Evolutionary conservation across 306 rosid species (phyloP), one percentile per base, ranked within the genome.

Genomic region (Cicer yamashitae): DNA sequence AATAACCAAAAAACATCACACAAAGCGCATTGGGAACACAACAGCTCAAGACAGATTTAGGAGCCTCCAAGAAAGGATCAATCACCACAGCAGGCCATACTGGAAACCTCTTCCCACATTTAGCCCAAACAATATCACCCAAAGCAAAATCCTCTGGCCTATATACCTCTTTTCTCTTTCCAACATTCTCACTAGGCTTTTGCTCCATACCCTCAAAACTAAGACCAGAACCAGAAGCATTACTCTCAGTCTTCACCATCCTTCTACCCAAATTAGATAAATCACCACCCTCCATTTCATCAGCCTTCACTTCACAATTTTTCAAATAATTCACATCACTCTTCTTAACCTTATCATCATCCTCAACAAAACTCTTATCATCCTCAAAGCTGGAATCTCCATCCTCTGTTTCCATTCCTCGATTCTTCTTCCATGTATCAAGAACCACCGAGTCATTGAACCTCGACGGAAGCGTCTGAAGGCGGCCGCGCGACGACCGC

Each of bases 51-150:
- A 94, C 97, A 3, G 92, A 77, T 43, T 92, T 79, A 0, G 99
- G 99, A 57, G 99, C 99, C 73, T 92, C 84, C 83, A 77, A 60
- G n/a, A 90, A 48, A 17, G 97, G 99, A 76, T 94, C 97, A 73
- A 94, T 94, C 51, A 94, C 99, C 74, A 94, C 86, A 2, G 93
- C 97, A 8, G 97, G 99, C 99, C 99, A 94, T 50, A 94, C 91
- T 2, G 99, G 99, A 75, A 84, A 94, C 67, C 91, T 89, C 87
- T 91, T 87, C 68, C 99, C 99, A 82, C 90, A 90, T 84, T 92
- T 94, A 0, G 97, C 99, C 99, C 99, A 94, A 76, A 94, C 96
- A 44, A 94, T 81, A 75, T 92, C 97, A 6, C 97, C 99, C 86
- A 90, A 79, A 53, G 96, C 85, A 82, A 94, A 94, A 73, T 94